Percentiles rank a stretch among this genome's conserved stretches.
phyloP scores from a whole-genome alignment of 164 flowering plant species.

The Tetrastigma voinierianum region DNA sequence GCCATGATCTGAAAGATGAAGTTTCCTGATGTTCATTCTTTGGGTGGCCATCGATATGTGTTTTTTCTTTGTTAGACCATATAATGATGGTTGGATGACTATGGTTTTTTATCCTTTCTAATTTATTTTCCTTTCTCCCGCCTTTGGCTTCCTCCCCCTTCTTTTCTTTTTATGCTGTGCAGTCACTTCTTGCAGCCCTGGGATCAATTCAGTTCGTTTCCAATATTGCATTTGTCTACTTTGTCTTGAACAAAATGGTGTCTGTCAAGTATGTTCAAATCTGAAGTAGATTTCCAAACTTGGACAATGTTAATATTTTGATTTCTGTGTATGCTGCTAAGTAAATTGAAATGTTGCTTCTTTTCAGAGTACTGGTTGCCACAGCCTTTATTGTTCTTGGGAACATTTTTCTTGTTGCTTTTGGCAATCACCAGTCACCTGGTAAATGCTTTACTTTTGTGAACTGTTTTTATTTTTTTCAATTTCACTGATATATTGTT shows the following conservation, averaged over 20 bases:
- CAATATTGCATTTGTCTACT: slow-evolving; percentile 92
- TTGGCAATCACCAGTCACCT: slow-evolving; percentile 98
- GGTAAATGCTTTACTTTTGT: slow-evolving; percentile 38
- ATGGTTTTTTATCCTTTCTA: neutral
- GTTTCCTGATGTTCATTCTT: neutral
- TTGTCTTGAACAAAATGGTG: slow-evolving; percentile 82
- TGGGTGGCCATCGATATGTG: neutral
- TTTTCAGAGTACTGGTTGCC: slow-evolving; percentile 80
- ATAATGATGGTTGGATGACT: too few species aligned
- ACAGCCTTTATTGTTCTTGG: slow-evolving; percentile 94
- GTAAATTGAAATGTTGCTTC: slow-evolving; percentile 3
- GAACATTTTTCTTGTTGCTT: slow-evolving; percentile 89
- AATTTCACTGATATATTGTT: neutral
- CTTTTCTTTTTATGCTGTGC: slow-evolving; percentile 18
- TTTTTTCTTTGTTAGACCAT: neutral
- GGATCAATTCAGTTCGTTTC: slow-evolving; percentile 95
- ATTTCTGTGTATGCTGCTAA: neutral
- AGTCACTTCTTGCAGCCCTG: slow-evolving; percentile 98
- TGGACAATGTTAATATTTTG: neutral
- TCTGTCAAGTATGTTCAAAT: slow-evolving; percentile 70
- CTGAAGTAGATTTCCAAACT: slow-evolving; percentile 9
- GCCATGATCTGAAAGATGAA: neutral
- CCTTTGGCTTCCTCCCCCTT: neutral
- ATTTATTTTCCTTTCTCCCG: neutral
- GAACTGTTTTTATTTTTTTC: neutral